Base-by-base conservation (phyloP, 768 basidiomycete species). In the Pleurotus citrinopileatus region DNA sequence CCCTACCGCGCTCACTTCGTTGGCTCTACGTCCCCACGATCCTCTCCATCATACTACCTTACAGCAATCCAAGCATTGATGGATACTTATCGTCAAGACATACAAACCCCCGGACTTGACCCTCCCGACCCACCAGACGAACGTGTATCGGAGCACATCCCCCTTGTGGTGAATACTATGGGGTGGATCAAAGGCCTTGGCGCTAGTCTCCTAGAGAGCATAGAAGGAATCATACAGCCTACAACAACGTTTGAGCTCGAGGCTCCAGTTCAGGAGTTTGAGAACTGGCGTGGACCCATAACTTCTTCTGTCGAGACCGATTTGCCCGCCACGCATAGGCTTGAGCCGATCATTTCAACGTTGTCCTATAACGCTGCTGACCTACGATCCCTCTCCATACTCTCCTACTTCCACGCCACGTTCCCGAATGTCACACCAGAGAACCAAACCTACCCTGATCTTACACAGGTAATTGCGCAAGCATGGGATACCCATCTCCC, bases 111-210 rank as follows among this genome's bases (percentile, higher is more conserved):
- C 1, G 60, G 65, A 1, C 52, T 67, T 4, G 57, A 66, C 20
- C 57, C 57, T 42, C 25, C 43, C 29, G 61, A 65, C 44, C 38
- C 58, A 7, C 65, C 67, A 2, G 67, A 69, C 4, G 55, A 67
- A 1, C 75, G 80, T 37, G 77, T 87, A 20, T 61, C 65, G 4
- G 83, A 87, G 45, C 56, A 70, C 23, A 81, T 94, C 3, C 96
- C 96, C 0, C 80, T 98, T 15, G 82, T 98, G 13, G 81, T 98
- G 50, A 99, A 98, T 65, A 98, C 91, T 0, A 95, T 96, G 84
- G 96, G 96, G 2, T 99, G 96, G 96, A 81, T 81, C 4, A 98
- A 95, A 66, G 96, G 96, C 5, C 81, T 97, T 2, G 96, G 96
- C 2, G 86, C 83, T 13, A 91, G 96, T 60, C 70, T 98, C 9